Percentiles rank a stretch among this genome's conserved stretches.
phyloP scores from a whole-genome alignment of 176 grass and related monocot genomes.

The Elymus sibiricus region DNA sequence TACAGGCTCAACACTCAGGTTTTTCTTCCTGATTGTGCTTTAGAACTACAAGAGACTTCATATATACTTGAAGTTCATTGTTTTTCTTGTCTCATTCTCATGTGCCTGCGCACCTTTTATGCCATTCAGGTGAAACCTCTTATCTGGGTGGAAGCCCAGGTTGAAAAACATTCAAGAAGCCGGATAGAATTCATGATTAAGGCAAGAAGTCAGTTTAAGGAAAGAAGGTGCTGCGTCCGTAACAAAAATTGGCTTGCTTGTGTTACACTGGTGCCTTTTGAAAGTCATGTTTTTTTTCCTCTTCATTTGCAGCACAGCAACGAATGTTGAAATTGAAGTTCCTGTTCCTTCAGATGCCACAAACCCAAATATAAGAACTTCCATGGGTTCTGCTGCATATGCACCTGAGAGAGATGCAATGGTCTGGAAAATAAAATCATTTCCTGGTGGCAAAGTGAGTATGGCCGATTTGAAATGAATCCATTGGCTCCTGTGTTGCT shows the following conservation, averaged over 20 bases:
- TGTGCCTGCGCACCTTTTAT: conserved; percentile 18
- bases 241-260: conserved; percentile 23
- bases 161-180: conserved; percentile 98
- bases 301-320: conserved; percentile 85
- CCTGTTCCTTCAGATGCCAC: conserved; percentile 96
- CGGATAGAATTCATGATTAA: conserved; percentile 96
- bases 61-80: conserved; percentile 25
- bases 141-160: conserved; percentile 98
- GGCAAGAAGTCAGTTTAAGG: conserved; percentile 99
- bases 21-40: conserved; percentile 9
- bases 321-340: conserved; percentile 99
- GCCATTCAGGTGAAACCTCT: conserved; percentile 81
- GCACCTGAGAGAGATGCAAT: conserved; percentile 94
- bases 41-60: conserved; percentile 9
- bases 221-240: conserved; percentile 71
- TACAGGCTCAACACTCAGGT: conserved; percentile 99
- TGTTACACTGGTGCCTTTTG: conserved; percentile 6
- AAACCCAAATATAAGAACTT: conserved; percentile 93
- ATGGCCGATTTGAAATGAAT: background rate
- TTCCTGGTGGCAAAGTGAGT: conserved; percentile 96
- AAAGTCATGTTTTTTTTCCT: conserved; percentile 13
- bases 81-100: background rate
- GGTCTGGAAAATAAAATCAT: conserved; percentile 99
- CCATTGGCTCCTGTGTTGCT: conserved; percentile 8
- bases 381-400: conserved; percentile 98